Percentiles rank a stretch among this genome's conserved stretches.
These are phyloP conservation scores for Paramecium tetraurelia DNA, from an alignment of 73 alveolate genomes.

Conservation along the genomic window DNA sequence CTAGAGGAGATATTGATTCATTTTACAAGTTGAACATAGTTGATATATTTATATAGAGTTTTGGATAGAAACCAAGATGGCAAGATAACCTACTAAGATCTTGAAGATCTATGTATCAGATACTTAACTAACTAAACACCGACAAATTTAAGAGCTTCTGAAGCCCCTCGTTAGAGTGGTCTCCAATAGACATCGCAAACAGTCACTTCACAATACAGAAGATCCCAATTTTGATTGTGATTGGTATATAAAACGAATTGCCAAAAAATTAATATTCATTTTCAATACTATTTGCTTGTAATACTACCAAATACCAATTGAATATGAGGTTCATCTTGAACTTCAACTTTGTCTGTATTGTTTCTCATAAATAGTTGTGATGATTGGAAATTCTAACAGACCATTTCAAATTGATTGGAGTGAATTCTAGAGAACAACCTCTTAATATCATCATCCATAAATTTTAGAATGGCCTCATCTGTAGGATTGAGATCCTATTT, in stretches of 20 bases:
- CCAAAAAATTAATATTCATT: background rate
- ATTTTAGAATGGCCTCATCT: background rate
- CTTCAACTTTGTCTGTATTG: background rate
- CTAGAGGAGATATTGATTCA: conserved; percentile 51
- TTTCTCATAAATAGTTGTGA: background rate
- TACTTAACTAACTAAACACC: conserved; percentile 28
- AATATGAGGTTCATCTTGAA: background rate
- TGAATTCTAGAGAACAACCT: background rate
- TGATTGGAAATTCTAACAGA: background rate
- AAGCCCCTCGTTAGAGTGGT: background rate
- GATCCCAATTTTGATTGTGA: background rate
- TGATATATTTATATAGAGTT: background rate
- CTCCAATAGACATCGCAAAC: background rate
- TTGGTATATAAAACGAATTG: background rate
- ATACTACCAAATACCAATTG: background rate
- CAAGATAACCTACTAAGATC: conserved; percentile 15
- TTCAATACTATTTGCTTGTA: background rate
- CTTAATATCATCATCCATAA: conserved; percentile 13
- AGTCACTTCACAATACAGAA: background rate
- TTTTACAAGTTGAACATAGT: background rate
- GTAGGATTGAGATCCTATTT: background rate
- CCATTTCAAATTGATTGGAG: background rate
- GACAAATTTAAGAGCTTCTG: background rate
- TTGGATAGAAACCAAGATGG: conserved; percentile 23
- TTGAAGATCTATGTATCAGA: conserved; percentile 15